Conservation (phyloP, 2,329 filamentous ascomycete genomes). For the Penicillium polonicum region DNA sequence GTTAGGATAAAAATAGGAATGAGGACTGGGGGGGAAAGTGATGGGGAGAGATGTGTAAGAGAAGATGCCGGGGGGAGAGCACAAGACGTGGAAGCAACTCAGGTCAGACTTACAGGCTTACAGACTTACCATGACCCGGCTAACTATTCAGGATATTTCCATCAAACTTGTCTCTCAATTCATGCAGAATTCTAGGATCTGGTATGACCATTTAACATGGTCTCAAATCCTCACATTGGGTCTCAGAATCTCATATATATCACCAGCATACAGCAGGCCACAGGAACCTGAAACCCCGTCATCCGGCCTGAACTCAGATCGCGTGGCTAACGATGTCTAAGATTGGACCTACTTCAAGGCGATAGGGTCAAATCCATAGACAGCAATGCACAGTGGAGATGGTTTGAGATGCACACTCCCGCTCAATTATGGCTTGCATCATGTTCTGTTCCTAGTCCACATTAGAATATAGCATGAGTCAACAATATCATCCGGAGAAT, state of each 20-base stretch:
- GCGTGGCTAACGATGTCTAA: background rate
- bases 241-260: background rate
- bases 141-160: background rate
- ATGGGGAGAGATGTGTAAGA: background rate
- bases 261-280: too few species aligned
- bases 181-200: too few species aligned
- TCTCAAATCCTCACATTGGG: background rate
- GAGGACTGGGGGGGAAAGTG: background rate
- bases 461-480: too few species aligned
- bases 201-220: too few species aligned
- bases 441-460: background rate
- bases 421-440: slow-evolving; percentile 30
- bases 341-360: slow-evolving; percentile 18
- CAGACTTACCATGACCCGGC: background rate
- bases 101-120: background rate
- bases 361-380: slow-evolving; percentile 30
- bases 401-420: slow-evolving; percentile 27
- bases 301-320: background rate
- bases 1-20: background rate
- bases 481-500: too few species aligned
- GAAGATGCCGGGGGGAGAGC: background rate
- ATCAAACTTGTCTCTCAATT: background rate
- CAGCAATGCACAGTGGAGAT: slow-evolving; percentile 28
- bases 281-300: background rate
- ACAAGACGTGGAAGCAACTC: background rate